Percentiles rank a stretch among this genome's conserved stretches.
Conservation (phyloP, 352 stramenopile genomes). For the Salisapilia sapeloensis region DNA sequence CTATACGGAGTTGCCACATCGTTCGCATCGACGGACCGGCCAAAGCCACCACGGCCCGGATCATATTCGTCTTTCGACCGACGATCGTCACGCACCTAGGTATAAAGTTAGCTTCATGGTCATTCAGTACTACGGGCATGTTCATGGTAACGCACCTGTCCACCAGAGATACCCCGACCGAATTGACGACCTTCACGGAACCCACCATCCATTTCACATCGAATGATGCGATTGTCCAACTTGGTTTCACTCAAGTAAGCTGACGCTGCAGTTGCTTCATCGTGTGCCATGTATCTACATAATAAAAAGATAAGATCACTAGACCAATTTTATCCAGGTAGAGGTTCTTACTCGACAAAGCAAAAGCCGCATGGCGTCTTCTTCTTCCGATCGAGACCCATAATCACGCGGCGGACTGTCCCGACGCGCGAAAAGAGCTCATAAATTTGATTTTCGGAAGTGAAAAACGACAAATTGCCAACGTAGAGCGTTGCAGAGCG, state of each 20-base stretch:
- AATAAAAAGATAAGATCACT: not conserved
- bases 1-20: conserved; percentile 47
- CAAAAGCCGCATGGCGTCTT: conserved; percentile 96
- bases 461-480: conserved; percentile 96
- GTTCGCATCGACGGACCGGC: conserved; percentile 39
- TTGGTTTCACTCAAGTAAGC: conserved; percentile 80
- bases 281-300: conserved; percentile 41
- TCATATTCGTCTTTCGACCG: conserved; percentile 79
- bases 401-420: conserved; percentile 85
- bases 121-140: too few species aligned
- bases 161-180: conserved; percentile 57
- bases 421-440: conserved; percentile 90
- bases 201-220: conserved; percentile 78
- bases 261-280: conserved; percentile 49
- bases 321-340: not conserved
- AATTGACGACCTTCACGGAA: conserved; percentile 79
- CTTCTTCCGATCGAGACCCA: conserved; percentile 91
- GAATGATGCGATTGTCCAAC: conserved; percentile 76
- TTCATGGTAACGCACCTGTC: too few species aligned
- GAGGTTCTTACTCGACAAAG: conserved; percentile 88
- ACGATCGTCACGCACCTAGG: conserved; percentile 67
- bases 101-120: too few species aligned
- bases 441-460: conserved; percentile 88
- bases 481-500: conserved; percentile 91
- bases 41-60: conserved; percentile 58